Conservation (phyloP, 2,329 filamentous ascomycete genomes). For the Penicillium digitatum region DNA sequence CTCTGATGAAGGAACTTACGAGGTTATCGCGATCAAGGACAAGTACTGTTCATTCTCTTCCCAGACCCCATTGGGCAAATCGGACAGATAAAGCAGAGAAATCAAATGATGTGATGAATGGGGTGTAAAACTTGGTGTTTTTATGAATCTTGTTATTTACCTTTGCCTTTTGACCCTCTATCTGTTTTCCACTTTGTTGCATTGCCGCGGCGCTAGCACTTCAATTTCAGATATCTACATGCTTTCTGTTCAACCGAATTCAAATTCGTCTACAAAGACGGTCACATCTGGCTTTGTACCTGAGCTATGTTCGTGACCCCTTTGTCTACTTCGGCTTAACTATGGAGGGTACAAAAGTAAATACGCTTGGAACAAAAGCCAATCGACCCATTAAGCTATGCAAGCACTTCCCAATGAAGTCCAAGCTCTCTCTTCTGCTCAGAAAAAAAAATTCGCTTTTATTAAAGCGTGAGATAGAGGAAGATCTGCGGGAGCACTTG, state of each 20-base stretch:
- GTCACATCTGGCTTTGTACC: background rate
- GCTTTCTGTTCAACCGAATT: slow-evolving; percentile 11
- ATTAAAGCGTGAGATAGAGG: background rate
- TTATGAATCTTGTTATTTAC: slow-evolving; percentile 9
- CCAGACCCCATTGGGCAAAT: slow-evolving; percentile 54
- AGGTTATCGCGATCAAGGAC: slow-evolving; percentile 95
- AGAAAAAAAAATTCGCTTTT: no score
- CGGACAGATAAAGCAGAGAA: slow-evolving; percentile 29
- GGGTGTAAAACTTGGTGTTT: slow-evolving; percentile 15
- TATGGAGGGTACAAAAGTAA: background rate
- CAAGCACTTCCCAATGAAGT: background rate
- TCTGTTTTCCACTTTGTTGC: slow-evolving; percentile 19
- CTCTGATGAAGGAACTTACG: slow-evolving; percentile 92
- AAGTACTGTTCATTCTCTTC: slow-evolving; percentile 85
- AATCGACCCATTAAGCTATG: background rate
- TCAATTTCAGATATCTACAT: slow-evolving; percentile 14
- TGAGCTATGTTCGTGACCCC: background rate
- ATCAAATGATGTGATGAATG: slow-evolving; percentile 15
- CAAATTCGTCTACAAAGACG: background rate
- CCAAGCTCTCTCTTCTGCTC: no score
- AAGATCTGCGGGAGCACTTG: background rate
- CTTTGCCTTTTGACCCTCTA: background rate
- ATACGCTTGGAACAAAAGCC: background rate
- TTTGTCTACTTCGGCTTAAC: background rate
- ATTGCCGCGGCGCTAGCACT: slow-evolving; percentile 33